Conservation (phyloP, 2,329 filamentous ascomycete genomes). For the Aspergillus floridensis region DNA sequence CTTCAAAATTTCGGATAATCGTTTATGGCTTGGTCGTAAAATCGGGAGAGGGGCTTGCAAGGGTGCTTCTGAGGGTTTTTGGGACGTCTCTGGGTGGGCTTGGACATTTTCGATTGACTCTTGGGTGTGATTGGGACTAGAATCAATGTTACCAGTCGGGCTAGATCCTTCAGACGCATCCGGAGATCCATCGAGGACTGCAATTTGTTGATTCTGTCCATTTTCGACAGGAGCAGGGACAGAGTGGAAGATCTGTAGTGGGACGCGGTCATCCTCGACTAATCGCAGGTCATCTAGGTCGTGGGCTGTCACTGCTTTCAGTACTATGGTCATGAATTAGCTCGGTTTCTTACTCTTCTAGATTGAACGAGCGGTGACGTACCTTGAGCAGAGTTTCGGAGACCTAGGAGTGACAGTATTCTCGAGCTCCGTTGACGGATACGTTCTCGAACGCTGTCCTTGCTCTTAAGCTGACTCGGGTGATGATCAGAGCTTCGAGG, state of each 20-base stretch:
- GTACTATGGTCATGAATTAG: not conserved
- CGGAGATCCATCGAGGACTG: not conserved
- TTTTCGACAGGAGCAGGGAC: not conserved
- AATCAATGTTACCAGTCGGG: not conserved
- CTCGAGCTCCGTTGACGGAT: slow-evolving; percentile 38
- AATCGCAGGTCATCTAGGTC: not conserved
- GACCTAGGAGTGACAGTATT: slow-evolving; percentile 36
- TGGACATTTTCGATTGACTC: not conserved
- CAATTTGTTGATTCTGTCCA: not conserved
- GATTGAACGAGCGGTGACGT: not conserved
- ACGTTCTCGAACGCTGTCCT: slow-evolving; percentile 29
- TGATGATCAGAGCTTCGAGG: slow-evolving; percentile 23
- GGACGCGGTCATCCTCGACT: not conserved
- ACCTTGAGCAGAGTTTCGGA: slow-evolving; percentile 30
- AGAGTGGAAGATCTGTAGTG: slow-evolving; percentile 1
- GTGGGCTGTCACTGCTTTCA: not conserved
- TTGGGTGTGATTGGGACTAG: not conserved
- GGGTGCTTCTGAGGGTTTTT: not conserved
- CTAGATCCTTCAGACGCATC: not conserved
- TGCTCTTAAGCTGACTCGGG: slow-evolving; percentile 13
- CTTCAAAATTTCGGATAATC: not conserved
- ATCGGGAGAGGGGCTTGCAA: not conserved
- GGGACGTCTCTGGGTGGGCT: not conserved
- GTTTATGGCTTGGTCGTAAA: not conserved
- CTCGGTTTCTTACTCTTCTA: not conserved